These are phyloP conservation scores for Cercospora zeae-maydis DNA, from an alignment of 2,329 filamentous ascomycete species.

Conservation along the genomic window DNA sequence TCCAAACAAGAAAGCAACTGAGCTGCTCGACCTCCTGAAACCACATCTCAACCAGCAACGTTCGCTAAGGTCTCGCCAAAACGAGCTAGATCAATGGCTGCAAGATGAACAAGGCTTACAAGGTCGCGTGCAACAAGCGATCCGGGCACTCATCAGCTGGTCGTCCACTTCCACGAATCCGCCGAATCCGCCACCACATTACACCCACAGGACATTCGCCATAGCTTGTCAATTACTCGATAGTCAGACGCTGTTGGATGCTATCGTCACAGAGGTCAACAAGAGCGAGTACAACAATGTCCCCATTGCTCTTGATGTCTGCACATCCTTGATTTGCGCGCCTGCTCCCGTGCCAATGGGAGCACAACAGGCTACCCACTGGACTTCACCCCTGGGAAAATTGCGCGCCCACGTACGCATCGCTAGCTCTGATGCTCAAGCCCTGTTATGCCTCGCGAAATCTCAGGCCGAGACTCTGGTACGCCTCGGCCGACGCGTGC, in stretches of 20 bases:
- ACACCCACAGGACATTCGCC: conserved; percentile 69
- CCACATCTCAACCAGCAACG: conserved; percentile 57
- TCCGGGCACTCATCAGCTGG: conserved; percentile 66
- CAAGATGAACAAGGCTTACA: conserved; percentile 8
- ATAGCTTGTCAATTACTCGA: conserved; percentile 60
- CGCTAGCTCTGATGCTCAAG: conserved; percentile 50
- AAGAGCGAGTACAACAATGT: conserved; percentile 57
- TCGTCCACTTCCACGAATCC: conserved; percentile 43
- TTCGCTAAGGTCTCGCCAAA: conserved; percentile 59
- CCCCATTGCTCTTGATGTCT: conserved; percentile 65
- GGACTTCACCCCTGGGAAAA: conserved; percentile 40
- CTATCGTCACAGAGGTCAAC: conserved; percentile 66
- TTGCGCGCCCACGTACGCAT: conserved; percentile 38
- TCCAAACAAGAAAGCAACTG: conserved; percentile 65
- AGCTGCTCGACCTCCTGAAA: conserved; percentile 62
- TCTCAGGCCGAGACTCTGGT: conserved; percentile 52
- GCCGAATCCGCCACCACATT: conserved; percentile 57
- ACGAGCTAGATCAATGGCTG: conserved; percentile 66
- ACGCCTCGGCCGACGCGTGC: conserved; percentile 32
- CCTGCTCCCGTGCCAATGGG: conserved; percentile 45
- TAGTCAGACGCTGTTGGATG: conserved; percentile 56
- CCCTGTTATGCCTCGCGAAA: conserved; percentile 57
- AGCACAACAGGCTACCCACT: conserved; percentile 25
- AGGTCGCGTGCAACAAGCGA: conserved; percentile 55
- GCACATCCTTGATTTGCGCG: conserved; percentile 65